Evolutionary conservation across 768 basidiomycete species (phyloP).

Genomic region (Psilocybe sp.): DNA sequence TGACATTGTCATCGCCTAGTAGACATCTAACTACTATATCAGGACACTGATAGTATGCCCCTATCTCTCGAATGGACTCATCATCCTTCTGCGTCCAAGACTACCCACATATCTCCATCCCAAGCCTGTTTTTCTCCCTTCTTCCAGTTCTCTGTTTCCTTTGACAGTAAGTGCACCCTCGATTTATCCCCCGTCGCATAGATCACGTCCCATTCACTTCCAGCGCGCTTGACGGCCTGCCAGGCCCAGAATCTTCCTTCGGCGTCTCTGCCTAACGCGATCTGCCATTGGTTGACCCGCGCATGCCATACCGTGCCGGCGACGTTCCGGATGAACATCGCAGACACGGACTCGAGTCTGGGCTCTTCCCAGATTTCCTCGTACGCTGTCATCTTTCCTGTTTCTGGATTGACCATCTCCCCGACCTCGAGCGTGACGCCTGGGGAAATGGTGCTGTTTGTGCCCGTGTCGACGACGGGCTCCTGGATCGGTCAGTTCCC

Average conservation of each 20-base stretch:
- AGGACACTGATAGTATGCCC: too few species aligned
- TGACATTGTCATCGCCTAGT: too few species aligned
- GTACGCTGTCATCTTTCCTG: slow-evolving; percentile 6
- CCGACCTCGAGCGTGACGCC: slow-evolving; percentile 8
- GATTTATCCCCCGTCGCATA: too few species aligned
- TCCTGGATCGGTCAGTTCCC: slow-evolving; percentile 1
- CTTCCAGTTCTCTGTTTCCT: too few species aligned
- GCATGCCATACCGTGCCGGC: neutral
- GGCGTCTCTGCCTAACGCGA: neutral
- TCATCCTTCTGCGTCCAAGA: too few species aligned
- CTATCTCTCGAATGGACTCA: too few species aligned
- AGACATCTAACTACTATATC: too few species aligned
- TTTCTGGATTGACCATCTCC: slow-evolving; percentile 12
- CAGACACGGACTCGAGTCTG: neutral
- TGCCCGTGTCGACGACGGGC: slow-evolving; percentile 7
- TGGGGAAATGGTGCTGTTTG: neutral
- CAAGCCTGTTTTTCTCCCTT: too few species aligned
- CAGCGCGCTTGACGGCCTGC: neutral
- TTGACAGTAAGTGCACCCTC: too few species aligned
- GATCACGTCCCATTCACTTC: too few species aligned
- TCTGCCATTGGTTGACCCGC: neutral
- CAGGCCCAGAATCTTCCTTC: slow-evolving; percentile 7
- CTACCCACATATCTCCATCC: too few species aligned
- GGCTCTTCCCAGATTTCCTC: slow-evolving; percentile 11
- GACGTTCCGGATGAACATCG: neutral